These are phyloP conservation scores for Penicillium sp. DNA, from an alignment of 2,329 filamentous ascomycete genomes.

Conservation along the genomic window DNA sequence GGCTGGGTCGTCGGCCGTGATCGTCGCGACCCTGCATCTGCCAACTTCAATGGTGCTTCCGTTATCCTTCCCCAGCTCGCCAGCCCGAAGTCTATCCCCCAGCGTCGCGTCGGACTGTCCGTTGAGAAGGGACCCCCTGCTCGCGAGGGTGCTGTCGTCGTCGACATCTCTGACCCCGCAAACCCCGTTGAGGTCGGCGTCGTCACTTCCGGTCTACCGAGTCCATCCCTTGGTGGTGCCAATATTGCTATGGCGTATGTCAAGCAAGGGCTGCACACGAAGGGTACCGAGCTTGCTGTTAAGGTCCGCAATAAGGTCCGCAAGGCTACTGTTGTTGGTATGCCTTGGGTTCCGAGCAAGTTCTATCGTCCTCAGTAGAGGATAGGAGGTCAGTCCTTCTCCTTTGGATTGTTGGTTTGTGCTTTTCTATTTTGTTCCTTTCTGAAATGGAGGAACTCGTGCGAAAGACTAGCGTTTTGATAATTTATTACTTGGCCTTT, in stretches of 20 bases:
- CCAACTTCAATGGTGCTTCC: slow-evolving; percentile 82
- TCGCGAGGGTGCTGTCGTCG: slow-evolving; percentile 79
- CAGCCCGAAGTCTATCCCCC: slow-evolving; percentile 59
- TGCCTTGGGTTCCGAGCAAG: slow-evolving; percentile 81
- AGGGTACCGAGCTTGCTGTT: slow-evolving; percentile 75
- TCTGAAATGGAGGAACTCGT: background rate
- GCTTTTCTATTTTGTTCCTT: background rate
- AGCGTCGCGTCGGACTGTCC: slow-evolving; percentile 75
- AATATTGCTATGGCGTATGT: slow-evolving; percentile 98
- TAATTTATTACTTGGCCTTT: background rate
- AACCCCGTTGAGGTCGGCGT: slow-evolving; percentile 62
- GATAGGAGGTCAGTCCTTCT: background rate
- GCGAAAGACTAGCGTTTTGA: slow-evolving; percentile 8
- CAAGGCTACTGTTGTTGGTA: slow-evolving; percentile 73
- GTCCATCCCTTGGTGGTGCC: slow-evolving; percentile 72
- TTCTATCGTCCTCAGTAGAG: slow-evolving; percentile 56
- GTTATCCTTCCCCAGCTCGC: slow-evolving; percentile 71
- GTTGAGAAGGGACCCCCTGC: slow-evolving; percentile 80
- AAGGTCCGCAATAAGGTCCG: slow-evolving; percentile 73
- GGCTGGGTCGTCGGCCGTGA: slow-evolving; percentile 83
- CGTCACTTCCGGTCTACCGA: slow-evolving; percentile 87
- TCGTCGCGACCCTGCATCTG: slow-evolving; percentile 56
- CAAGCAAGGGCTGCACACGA: slow-evolving; percentile 75
- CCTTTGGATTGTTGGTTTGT: slow-evolving; percentile 3
- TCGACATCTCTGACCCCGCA: slow-evolving; percentile 52